phyloP scores from a whole-genome alignment of 2,329 filamentous ascomycete genomes.

The Pseudogymnoascus sp. region DNA sequence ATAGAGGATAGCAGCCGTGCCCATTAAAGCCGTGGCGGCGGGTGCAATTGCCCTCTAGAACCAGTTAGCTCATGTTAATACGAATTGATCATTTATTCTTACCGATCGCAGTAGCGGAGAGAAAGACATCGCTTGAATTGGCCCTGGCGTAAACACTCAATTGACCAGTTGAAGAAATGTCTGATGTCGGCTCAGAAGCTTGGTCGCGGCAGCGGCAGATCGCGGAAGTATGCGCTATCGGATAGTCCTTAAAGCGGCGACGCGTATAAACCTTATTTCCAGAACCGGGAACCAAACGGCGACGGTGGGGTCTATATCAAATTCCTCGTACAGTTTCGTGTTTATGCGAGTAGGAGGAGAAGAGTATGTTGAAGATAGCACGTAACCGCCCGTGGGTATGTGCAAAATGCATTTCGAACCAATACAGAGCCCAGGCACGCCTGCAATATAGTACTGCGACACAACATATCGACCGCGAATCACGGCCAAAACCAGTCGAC shows the following conservation, averaged over 20 bases:
- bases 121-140: slow-evolving; percentile 40
- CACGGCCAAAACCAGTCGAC: slow-evolving; percentile 18
- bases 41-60: slow-evolving; percentile 41
- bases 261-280: slow-evolving; percentile 9
- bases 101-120: slow-evolving; percentile 45
- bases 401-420: slow-evolving; percentile 34
- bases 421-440: slow-evolving; percentile 22
- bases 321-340: background rate
- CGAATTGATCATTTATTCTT: slow-evolving; percentile 18
- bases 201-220: slow-evolving; percentile 9
- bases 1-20: slow-evolving; percentile 37
- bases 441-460: slow-evolving; percentile 11
- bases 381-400: slow-evolving; percentile 39
- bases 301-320: background rate
- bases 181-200: slow-evolving; percentile 10
- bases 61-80: slow-evolving; percentile 18
- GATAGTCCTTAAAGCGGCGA: slow-evolving; percentile 9
- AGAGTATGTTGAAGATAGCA: slow-evolving; percentile 25
- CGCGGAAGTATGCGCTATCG: slow-evolving; percentile 9
- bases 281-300: background rate
- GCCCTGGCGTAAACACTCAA: slow-evolving; percentile 18
- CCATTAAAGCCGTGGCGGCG: slow-evolving; percentile 32
- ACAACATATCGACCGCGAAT: slow-evolving; percentile 12
- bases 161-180: slow-evolving; percentile 12
- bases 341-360: background rate